Base-by-base conservation (phyloP, 306 rosid species). In the Casuarina glauca region DNA sequence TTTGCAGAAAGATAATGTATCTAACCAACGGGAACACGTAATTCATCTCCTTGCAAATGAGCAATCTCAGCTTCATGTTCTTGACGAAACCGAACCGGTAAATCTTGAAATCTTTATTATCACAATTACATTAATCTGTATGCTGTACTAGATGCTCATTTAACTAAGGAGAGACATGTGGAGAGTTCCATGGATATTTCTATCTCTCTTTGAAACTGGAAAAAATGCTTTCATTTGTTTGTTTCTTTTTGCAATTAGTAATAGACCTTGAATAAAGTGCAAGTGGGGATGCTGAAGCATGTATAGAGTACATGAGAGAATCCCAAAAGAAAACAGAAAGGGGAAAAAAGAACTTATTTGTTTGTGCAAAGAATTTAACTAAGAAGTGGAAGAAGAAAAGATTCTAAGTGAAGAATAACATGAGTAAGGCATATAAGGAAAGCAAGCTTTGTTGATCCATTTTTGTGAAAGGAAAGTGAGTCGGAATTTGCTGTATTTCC, bases 11-110 rank as follows among this genome's bases (percentile, higher is more conserved):
- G 98, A 92, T 78, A 94, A 89, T 78, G 90, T 92, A 45, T 90
- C 93, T 69, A 94, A 94, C 81, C 98, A 94, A 87, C 93, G 91
- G 0, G 98, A 94, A 79, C 95, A 94, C 76, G 74, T 90, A 46
- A 89, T 90, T 82, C 95, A 90, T 86, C 93, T 94, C 57, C 96
- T 94, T 82, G 93, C 97, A 32, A 94, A 94, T 63, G 97, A 88
- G 87, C 98, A 94, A 75, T 90, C 97, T 75, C 97, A 86, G 72
- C 93, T 92, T 82, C 81, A 85, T 82, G 81, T 86, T 79, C 95
- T 88, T 75, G 95, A 87, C 41, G 91, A 66, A 79, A 79, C 83
- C 6, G 98, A 90, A 66, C 93, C 96, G 45, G 98, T 94, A 87
- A 77, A 93, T 86, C 48, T 57, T 72, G 9, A 26, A n/a, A 50